Conservation (phyloP, 176 grass and related monocot species). For the Chloris gayana region DNA sequence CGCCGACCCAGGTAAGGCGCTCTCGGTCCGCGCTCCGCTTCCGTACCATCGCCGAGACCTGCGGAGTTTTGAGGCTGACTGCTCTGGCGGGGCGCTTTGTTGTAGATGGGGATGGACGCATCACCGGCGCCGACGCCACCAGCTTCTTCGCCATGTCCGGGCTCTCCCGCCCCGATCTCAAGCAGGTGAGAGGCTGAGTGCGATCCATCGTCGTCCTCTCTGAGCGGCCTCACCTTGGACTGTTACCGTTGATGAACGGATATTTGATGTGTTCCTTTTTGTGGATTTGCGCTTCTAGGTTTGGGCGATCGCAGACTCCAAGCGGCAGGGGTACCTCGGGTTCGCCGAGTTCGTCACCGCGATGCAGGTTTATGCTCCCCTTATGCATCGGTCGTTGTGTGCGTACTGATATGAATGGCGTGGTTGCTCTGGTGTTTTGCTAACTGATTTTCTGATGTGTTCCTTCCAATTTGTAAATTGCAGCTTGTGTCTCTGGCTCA, state of each 20-base stretch:
- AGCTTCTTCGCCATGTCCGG: slow-evolving; percentile 89
- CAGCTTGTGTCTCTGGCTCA: slow-evolving; percentile 88
- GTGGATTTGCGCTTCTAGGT: slow-evolving; percentile 51
- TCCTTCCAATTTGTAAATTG: slow-evolving; percentile 15
- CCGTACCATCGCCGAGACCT: background rate
- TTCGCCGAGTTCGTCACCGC: slow-evolving; percentile 79
- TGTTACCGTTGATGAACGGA: background rate
- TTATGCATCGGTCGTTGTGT: too few relatives aligned
- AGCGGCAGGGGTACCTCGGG: slow-evolving; percentile 87
- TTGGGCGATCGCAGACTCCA: slow-evolving; percentile 85
- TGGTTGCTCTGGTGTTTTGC: background rate
- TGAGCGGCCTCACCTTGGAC: background rate
- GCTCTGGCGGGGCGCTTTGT: background rate
- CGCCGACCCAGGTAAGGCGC: slow-evolving; percentile 66
- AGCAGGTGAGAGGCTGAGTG: slow-evolving; percentile 57
- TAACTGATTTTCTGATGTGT: background rate
- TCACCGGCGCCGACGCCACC: slow-evolving; percentile 75
- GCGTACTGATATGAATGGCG: background rate
- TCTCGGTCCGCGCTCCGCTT: too few relatives aligned
- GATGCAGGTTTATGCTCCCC: slow-evolving; percentile 60
- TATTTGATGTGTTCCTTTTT: background rate
- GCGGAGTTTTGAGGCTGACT: background rate
- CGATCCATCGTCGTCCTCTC: background rate
- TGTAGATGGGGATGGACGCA: slow-evolving; percentile 73
- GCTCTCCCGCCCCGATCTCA: slow-evolving; percentile 74